phyloP scores from a whole-genome alignment of 257 asterid species.

The Nicotiana attenuata region DNA sequence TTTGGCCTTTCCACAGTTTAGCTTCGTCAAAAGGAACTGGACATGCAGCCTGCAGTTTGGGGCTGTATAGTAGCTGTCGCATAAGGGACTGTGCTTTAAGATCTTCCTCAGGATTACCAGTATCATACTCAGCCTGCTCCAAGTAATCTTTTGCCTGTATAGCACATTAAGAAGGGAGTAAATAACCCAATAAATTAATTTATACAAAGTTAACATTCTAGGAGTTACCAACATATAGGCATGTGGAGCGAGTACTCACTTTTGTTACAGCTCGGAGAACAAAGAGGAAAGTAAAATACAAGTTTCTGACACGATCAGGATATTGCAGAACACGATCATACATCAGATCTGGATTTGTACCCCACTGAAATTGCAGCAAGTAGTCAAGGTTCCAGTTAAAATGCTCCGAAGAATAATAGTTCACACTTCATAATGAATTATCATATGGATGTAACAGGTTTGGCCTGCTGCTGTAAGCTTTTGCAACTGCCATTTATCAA shows the following conservation, averaged over 20 bases:
- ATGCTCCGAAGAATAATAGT: background rate
- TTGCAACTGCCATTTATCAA: background rate
- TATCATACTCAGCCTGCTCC: conserved; percentile 88
- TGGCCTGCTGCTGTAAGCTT: background rate
- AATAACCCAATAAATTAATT: background rate
- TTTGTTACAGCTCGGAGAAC: conserved; percentile 94
- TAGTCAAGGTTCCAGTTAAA: conserved; percentile 14
- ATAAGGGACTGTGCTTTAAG: conserved; percentile 74
- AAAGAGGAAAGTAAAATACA: conserved; percentile 89
- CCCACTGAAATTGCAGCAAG: conserved; percentile 67
- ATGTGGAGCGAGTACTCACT: conserved; percentile 37
- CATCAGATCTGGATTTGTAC: conserved; percentile 66
- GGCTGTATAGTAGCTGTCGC: conserved; percentile 72
- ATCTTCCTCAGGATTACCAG: conserved; percentile 71
- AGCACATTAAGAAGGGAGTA: conserved; percentile 11
- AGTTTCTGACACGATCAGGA: conserved; percentile 85
- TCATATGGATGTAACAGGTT: background rate
- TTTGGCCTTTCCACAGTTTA: conserved; percentile 93
- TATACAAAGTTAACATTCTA: background rate
- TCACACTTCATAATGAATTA: background rate
- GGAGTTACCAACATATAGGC: conserved; percentile 8
- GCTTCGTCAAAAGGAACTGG: conserved; percentile 96
- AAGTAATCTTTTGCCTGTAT: conserved; percentile 73
- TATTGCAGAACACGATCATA: conserved; percentile 78
- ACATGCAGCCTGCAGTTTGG: conserved; percentile 77